phyloP scores from a whole-genome alignment of 495 filamentous ascomycete genomes.

The Podospora sp. region DNA sequence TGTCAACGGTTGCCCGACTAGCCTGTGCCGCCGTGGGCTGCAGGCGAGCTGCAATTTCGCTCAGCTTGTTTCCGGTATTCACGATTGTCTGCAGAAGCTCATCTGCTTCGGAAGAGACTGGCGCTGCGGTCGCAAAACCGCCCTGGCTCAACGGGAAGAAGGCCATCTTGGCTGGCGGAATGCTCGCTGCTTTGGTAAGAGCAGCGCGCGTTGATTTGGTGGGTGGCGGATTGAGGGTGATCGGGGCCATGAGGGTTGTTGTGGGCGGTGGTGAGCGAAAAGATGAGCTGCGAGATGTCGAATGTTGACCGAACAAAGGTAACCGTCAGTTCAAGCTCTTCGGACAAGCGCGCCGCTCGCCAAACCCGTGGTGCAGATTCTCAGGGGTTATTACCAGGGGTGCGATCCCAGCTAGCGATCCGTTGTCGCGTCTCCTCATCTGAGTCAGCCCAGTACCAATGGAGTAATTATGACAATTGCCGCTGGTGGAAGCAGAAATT shows the following conservation, averaged over 20 bases:
- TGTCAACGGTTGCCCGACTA: slow-evolving; percentile 5
- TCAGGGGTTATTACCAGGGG: too few relatives aligned
- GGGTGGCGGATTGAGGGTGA: neutral
- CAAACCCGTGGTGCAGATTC: too few relatives aligned
- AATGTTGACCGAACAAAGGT: too few relatives aligned
- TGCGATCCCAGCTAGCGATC: too few relatives aligned
- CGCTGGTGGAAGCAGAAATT: too few relatives aligned
- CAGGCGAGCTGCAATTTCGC: neutral
- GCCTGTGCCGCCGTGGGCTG: neutral
- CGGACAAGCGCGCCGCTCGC: too few relatives aligned
- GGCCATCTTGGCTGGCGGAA: neutral
- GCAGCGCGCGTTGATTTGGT: neutral
- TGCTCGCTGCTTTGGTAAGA: neutral
- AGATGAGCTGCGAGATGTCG: too few relatives aligned
- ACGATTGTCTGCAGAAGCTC: neutral
- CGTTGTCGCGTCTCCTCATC: too few relatives aligned
- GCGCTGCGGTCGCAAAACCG: neutral
- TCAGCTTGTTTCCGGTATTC: neutral
- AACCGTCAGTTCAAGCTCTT: too few relatives aligned
- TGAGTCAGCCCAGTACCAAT: too few relatives aligned
- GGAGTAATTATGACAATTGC: too few relatives aligned
- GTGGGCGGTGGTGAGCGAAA: too few relatives aligned
- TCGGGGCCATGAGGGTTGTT: neutral
- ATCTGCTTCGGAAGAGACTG: neutral
- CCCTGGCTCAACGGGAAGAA: neutral